Evolutionary conservation across 2,329 filamentous ascomycete species (phyloP).

Genomic region (Apiospora hydei): DNA sequence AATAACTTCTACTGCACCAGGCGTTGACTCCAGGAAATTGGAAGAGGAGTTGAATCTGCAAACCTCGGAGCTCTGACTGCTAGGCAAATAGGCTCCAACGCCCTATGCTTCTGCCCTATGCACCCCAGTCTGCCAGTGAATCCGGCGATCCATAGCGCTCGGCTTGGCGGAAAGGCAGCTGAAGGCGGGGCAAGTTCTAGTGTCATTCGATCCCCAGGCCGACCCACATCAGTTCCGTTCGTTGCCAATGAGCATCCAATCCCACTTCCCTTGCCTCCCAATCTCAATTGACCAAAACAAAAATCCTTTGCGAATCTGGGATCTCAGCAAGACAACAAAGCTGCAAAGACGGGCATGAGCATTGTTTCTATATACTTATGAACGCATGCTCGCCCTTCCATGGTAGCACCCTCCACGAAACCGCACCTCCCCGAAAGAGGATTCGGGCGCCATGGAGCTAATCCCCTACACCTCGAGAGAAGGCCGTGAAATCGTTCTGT

Average conservation of each 20-base stretch:
- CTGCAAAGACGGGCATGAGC: background rate
- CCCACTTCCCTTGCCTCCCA: background rate
- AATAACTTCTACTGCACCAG: too few species aligned
- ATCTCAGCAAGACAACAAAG: background rate
- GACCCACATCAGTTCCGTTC: background rate
- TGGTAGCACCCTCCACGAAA: background rate
- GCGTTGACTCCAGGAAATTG: background rate
- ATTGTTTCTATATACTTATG: background rate
- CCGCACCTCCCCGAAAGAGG: background rate
- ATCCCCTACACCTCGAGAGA: slow-evolving; percentile 79
- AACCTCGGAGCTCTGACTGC: background rate
- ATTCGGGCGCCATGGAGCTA: slow-evolving; percentile 62
- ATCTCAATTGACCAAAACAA: slow-evolving; percentile 8
- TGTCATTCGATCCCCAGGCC: slow-evolving; percentile 15
- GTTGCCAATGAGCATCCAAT: slow-evolving; percentile 14
- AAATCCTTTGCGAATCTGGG: background rate
- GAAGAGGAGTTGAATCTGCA: background rate
- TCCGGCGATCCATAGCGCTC: background rate
- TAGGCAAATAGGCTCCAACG: background rate
- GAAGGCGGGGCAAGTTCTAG: slow-evolving; percentile 10
- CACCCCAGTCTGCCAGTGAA: background rate
- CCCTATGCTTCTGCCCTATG: background rate
- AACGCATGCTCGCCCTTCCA: background rate
- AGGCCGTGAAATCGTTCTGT: slow-evolving; percentile 82
- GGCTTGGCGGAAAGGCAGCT: background rate